phyloP scores from a whole-genome alignment of 495 filamentous ascomycete genomes.

The Echria macrotheca region DNA sequence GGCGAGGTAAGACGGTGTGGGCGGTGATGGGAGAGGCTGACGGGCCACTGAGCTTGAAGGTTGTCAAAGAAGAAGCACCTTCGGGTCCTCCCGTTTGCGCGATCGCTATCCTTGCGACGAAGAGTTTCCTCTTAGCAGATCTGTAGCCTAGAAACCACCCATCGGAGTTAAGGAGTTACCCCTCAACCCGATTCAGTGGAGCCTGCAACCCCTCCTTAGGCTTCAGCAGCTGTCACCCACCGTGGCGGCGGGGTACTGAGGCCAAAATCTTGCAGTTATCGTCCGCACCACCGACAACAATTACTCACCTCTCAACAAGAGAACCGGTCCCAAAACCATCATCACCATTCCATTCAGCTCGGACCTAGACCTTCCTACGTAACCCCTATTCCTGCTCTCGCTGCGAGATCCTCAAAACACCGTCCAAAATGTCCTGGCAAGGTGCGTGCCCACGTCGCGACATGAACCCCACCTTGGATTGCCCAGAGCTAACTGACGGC shows the following conservation, averaged over 20 bases:
- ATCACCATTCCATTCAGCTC: too few species aligned
- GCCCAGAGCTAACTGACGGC: constrained; percentile 30
- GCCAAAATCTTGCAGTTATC: constrained; percentile 14
- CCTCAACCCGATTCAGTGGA: constrained; percentile 3
- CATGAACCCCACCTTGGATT: constrained; percentile 33
- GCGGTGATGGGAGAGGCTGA: too few species aligned
- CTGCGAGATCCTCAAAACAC: constrained; percentile 8
- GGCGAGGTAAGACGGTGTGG: too few species aligned
- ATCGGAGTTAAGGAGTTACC: background rate
- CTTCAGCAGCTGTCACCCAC: background rate
- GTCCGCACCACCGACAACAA: constrained; percentile 9
- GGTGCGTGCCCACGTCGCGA: constrained; percentile 28
- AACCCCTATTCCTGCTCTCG: background rate
- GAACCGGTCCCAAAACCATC: too few species aligned
- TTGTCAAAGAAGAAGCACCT: too few species aligned
- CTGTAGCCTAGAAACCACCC: too few species aligned
- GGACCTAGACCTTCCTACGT: too few species aligned
- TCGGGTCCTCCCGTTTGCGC: too few species aligned
- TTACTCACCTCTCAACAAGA: too few species aligned
- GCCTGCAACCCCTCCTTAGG: background rate
- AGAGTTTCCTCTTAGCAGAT: too few species aligned
- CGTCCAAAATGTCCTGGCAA: constrained; percentile 55
- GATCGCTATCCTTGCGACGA: too few species aligned
- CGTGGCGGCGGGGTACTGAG: constrained; percentile 4
- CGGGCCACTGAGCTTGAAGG: too few species aligned